Evolutionary conservation across 306 rosid genomes (phyloP), one percentile per base, ranked within the genome.

Genomic region (Rosa persica): DNA sequence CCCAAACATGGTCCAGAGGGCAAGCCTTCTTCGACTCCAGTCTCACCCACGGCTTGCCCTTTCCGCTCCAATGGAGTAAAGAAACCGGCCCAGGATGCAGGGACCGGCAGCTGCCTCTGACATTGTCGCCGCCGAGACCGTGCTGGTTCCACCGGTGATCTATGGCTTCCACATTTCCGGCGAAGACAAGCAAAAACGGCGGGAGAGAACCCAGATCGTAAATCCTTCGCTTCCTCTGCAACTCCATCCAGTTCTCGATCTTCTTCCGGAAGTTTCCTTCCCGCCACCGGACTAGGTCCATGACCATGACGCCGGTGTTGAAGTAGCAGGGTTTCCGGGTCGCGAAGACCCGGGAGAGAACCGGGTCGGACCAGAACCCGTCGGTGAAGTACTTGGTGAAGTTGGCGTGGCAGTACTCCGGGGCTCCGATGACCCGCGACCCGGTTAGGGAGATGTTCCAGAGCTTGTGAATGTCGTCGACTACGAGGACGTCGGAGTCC

Each of bases 31-130:
- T 83, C 9, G 78, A 83, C 9, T 95, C 99, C 4, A 95, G 88
- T 76, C 99, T 87, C 3, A 87, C 99, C 99, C 99, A 95, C 0
- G 99, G 99, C 79, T 95, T 95, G 51, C 99, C 99, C 42, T 95
- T 95, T 2, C 99, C 99, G 39, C 98, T 93, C 99, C 99, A 95
- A 81, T 95, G 99, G 6, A 95, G 84, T 66, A 95, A 77, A 46
- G 94, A 89, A 4, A 95, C 98, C 13, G 98, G 98, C 7, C 98
- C 98, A 0, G 98, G 97, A 73, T 95, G 99, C 79, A 95, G 58
- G 3, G 93, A 71, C 85, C 99, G 78, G 54, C 99, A 95, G 5
- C 89, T 88, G 4, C 97, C 99, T 74, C 86, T 89, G 6, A 90
- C 88, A 66, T 94, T 94, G 80, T 94, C 98, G 2, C 98, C 98